Evolutionary conservation across 1,139 yeast species (phyloP).

Genomic region (Yamadazyma dushanensis): DNA sequence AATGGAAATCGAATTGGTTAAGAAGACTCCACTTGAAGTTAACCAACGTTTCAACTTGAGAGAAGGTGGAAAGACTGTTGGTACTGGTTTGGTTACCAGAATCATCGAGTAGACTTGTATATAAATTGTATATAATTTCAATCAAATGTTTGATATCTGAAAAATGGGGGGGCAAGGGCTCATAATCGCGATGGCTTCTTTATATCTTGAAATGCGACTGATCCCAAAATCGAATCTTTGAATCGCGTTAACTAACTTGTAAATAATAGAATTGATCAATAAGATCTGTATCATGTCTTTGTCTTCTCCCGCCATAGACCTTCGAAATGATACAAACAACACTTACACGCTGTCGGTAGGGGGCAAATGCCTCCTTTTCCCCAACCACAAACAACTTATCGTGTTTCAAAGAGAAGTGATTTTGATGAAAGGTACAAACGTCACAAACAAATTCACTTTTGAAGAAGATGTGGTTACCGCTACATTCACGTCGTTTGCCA

Average conservation of each 20-base stretch:
- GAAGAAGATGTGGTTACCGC: constrained; percentile 51
- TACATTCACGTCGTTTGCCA: constrained; percentile 34
- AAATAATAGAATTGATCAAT: neutral
- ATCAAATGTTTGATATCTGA: too few relatives aligned
- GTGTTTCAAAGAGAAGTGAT: constrained; percentile 23
- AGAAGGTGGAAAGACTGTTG: constrained; percentile 99
- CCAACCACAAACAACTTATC: constrained; percentile 30
- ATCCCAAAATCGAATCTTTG: neutral
- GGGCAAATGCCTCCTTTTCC: constrained; percentile 22
- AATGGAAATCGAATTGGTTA: constrained; percentile 88
- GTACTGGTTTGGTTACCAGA: constrained; percentile 97
- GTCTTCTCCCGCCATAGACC: constrained; percentile 12
- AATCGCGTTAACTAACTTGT: neutral
- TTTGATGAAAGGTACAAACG: constrained; percentile 44
- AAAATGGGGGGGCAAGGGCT: too few relatives aligned
- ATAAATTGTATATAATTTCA: neutral
- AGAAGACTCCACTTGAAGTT: constrained; percentile 91
- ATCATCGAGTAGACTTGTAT: constrained; percentile 59
- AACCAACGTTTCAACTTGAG: constrained; percentile 99
- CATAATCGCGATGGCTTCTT: neutral
- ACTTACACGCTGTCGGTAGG: constrained; percentile 8
- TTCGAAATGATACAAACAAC: constrained; percentile 8
- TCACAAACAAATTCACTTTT: constrained; percentile 50
- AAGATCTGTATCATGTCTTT: neutral
- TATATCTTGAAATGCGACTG: neutral